Conservation (phyloP, 2,329 filamentous ascomycete genomes). For the Hypoxylon sp. region DNA sequence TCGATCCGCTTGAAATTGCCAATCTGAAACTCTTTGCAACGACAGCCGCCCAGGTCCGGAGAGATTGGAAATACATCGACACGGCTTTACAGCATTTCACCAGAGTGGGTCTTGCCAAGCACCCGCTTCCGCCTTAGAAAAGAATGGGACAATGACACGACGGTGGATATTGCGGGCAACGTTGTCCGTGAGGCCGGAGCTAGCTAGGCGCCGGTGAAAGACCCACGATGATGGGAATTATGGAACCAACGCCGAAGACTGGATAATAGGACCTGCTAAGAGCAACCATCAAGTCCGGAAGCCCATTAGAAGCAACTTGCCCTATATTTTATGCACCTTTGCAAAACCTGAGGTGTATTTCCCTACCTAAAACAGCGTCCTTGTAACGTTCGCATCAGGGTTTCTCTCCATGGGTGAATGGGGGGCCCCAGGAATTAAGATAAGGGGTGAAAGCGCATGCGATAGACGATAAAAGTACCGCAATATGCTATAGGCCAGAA, state of each 20-base stretch:
- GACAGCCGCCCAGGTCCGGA: no score
- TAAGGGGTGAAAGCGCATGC: slow-evolving; percentile 43
- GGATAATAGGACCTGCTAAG: slow-evolving; percentile 30
- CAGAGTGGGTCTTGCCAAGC: slow-evolving; percentile 30
- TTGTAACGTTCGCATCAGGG: slow-evolving; percentile 46
- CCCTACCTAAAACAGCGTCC: slow-evolving; percentile 36
- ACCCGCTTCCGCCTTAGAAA: slow-evolving; percentile 39
- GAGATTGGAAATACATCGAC: slow-evolving; percentile 18
- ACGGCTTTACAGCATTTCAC: slow-evolving; percentile 23
- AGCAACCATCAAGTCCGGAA: neutral
- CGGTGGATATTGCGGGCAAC: slow-evolving; percentile 39
- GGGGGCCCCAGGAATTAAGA: slow-evolving; percentile 43
- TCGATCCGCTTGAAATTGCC: no score
- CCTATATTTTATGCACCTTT: slow-evolving; percentile 45
- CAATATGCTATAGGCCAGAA: slow-evolving; percentile 15
- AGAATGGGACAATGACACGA: slow-evolving; percentile 37
- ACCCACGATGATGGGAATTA: neutral
- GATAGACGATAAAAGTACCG: slow-evolving; percentile 30
- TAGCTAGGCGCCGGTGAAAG: neutral
- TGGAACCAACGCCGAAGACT: slow-evolving; percentile 24
- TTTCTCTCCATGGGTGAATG: slow-evolving; percentile 35
- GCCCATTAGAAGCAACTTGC: slow-evolving; percentile 20
- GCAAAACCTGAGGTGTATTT: slow-evolving; percentile 44
- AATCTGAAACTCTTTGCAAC: no score
- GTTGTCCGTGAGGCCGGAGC: slow-evolving; percentile 10